Evolutionary conservation across 2,329 filamentous ascomycete genomes (phyloP), one percentile per base, ranked within the genome.

Genomic region (Tetracladium maxilliforme): DNA sequence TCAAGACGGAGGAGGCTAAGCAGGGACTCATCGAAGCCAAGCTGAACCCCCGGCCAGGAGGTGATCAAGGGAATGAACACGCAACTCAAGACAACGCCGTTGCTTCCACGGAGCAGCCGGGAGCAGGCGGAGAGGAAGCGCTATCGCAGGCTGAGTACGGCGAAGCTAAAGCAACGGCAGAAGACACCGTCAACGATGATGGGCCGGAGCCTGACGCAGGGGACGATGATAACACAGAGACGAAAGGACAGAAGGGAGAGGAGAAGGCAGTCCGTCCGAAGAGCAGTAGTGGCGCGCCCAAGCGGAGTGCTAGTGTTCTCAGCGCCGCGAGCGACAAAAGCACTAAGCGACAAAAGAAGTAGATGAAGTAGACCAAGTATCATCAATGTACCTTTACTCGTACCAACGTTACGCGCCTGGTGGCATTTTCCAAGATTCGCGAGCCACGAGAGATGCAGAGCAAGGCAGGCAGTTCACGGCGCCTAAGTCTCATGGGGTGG

Each of bases 291-390:
- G 40, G 33, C 6, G 35, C 29, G 4, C 24, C 23, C 10, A 92
- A 92, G 56, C 67, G 83, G 30, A 90, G 82, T 44, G 81, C 81
- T 2, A 92, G 82, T 46, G 80, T 84, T 16, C 47, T 92, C 26
- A 87, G 80, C 45, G 56, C 61, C 10, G 54, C 55, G 6, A 83
- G 77, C 44, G 74, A 82, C 29, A 62, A 61, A 44, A 60, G 56
- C 36, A 42, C 44, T 6, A 65, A 64, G 42, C 50, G 58, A 26
- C 56, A 59, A 40, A 57, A 51, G 38, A 60, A 58, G 29, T 51
- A 19, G 9, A n/a, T n/a, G n/a, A n/a, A n/a, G n/a, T n/a, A n/a
- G n/a, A n/a, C n/a, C n/a, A n/a, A n/a, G n/a, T n/a, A n/a, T n/a
- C n/a, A n/a, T n/a, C n/a, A n/a, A n/a, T n/a, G n/a, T n/a, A n/a